These are phyloP conservation scores for Phaeomoniella chlamydospora DNA, from an alignment of 2,329 filamentous ascomycete genomes.

Conservation along the genomic window DNA sequence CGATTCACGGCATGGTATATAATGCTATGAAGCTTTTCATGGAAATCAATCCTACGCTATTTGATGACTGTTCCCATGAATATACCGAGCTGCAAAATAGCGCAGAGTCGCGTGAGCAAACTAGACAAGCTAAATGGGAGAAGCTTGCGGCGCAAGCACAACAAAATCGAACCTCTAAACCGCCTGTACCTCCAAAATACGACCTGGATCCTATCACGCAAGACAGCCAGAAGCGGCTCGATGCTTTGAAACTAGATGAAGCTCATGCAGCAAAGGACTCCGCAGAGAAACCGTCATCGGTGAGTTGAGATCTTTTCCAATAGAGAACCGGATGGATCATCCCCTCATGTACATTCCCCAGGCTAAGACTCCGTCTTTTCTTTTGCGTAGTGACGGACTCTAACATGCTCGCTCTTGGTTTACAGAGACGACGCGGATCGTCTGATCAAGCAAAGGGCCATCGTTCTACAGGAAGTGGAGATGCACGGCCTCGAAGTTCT, in stretches of 20 bases:
- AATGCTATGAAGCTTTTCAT: conserved; percentile 99
- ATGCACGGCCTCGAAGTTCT: conserved; percentile 22
- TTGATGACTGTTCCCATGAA: conserved; percentile 96
- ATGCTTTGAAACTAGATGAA: conserved; percentile 79
- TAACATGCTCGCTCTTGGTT: conserved; percentile 21
- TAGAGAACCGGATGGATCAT: conserved; percentile 1
- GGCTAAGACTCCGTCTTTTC: conserved; percentile 22
- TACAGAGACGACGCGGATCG: conserved; percentile 30
- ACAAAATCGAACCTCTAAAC: conserved; percentile 24
- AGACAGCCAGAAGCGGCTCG: conserved; percentile 73
- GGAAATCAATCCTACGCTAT: conserved; percentile 97
- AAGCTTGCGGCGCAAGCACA: conserved; percentile 68
- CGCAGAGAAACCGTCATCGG: conserved; percentile 18
- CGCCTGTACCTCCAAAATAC: conserved; percentile 29
- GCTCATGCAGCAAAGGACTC: conserved; percentile 33
- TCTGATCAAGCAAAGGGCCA: conserved; percentile 23
- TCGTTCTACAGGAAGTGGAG: conserved; percentile 25
- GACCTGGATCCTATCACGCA: conserved; percentile 68
- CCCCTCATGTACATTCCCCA: conserved; percentile 15
- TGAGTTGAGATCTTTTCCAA: conserved; percentile 22
- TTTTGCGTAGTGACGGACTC: conserved; percentile 23
- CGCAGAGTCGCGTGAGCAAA: conserved; percentile 67
- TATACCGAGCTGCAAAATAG: conserved; percentile 95
- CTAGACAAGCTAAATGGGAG: conserved; percentile 80
- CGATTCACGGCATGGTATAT: conserved; percentile 98